Conservation (phyloP, 2,329 filamentous ascomycete species). For the Fusarium xylarioides region DNA sequence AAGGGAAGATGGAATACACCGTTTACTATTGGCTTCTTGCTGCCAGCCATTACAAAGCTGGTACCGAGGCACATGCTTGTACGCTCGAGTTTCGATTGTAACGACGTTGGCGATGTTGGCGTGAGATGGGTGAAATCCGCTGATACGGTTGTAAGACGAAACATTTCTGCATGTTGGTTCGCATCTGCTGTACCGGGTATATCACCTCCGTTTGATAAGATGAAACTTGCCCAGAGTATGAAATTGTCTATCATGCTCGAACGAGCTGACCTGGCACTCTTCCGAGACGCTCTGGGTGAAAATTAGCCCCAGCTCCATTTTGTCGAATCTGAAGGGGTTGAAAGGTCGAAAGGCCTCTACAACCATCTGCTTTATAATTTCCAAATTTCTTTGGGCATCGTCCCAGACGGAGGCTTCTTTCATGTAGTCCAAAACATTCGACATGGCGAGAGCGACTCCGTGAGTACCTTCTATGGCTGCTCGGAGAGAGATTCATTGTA, state of each 20-base stretch:
- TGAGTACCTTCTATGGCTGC: background rate
- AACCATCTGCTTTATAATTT: rapidly evolving
- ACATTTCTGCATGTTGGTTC: background rate
- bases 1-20: background rate
- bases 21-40: background rate
- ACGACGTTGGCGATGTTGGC: background rate
- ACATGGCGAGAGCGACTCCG: background rate
- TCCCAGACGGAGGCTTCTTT: rapidly evolving
- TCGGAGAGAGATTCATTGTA: background rate
- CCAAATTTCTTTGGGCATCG: background rate
- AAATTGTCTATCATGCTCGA: background rate
- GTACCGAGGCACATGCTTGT: background rate
- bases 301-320: background rate
- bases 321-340: rapidly evolving
- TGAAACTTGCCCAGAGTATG: background rate
- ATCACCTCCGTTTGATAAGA: background rate
- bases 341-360: rapidly evolving
- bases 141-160: background rate
- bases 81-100: background rate
- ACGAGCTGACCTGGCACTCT: background rate
- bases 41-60: background rate
- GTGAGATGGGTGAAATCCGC: background rate
- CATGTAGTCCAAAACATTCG: background rate
- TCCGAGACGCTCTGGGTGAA: background rate
- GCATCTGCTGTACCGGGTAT: background rate